phyloP scores from a whole-genome alignment of 2,329 filamentous ascomycete genomes.

The Nothopassalora personata region DNA sequence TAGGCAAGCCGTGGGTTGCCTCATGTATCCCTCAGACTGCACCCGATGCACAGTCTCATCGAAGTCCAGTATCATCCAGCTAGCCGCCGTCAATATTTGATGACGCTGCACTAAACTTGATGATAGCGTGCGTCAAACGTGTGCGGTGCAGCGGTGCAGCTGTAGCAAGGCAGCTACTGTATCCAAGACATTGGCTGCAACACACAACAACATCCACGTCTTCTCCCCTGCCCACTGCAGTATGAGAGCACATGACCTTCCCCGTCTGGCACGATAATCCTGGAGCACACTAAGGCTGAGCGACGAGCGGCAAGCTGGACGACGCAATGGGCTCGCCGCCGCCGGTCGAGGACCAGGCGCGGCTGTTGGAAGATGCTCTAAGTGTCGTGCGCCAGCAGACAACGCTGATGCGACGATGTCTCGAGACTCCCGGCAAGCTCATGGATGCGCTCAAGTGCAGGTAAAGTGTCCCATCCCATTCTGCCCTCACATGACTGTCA shows the following conservation, averaged over 20 bases:
- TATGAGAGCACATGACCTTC: conserved; percentile 6
- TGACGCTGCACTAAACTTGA: too few relatives aligned
- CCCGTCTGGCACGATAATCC: neutral
- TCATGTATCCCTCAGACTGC: too few relatives aligned
- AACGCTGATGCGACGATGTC: conserved; percentile 91
- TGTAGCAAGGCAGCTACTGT: too few relatives aligned
- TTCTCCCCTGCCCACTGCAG: neutral
- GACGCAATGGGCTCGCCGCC: conserved; percentile 35
- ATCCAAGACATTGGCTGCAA: neutral
- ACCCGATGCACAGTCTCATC: too few relatives aligned
- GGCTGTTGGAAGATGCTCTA: conserved; percentile 94
- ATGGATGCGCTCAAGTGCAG: conserved; percentile 99
- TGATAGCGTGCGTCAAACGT: too few relatives aligned
- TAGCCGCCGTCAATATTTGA: too few relatives aligned
- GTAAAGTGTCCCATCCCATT: conserved; percentile 52
- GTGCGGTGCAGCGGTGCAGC: too few relatives aligned
- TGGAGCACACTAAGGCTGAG: neutral
- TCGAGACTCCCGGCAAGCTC: conserved; percentile 94
- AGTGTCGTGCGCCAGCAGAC: conserved; percentile 96
- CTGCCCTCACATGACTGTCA: neutral
- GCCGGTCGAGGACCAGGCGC: conserved; percentile 59
- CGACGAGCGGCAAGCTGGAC: conserved; percentile 17
- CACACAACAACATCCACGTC: neutral
- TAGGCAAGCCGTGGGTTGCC: too few relatives aligned
- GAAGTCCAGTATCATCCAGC: too few relatives aligned